Evolutionary conservation across 805 yeast species (phyloP).

Genomic region (Cyberlindnera nakhonratchasimensis): DNA sequence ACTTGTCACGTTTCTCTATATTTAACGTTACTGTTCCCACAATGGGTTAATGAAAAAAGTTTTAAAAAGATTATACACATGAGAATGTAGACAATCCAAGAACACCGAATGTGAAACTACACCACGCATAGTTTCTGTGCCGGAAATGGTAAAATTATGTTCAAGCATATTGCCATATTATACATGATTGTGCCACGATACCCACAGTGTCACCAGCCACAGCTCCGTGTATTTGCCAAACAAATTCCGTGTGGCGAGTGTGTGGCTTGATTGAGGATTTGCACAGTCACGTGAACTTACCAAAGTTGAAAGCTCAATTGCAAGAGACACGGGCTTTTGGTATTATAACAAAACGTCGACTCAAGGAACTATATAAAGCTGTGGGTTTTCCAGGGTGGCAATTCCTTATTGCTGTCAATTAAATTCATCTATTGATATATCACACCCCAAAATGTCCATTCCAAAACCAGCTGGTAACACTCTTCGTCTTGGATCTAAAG

Average conservation of each 20-base stretch:
- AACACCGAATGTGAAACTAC: no score
- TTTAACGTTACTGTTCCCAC: not conserved
- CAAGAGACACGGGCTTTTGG: not conserved
- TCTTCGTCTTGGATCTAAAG: slow-evolving; percentile 55
- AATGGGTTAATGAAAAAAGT: slow-evolving; percentile 4
- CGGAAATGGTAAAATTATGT: no score
- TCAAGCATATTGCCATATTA: no score
- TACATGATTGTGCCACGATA: no score
- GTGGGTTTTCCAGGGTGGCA: not conserved
- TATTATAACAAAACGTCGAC: not conserved
- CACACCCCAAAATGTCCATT: slow-evolving; percentile 32
- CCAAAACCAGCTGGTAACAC: slow-evolving; percentile 38
- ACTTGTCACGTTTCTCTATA: slow-evolving; percentile 1
- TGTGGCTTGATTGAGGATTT: slow-evolving; percentile 2
- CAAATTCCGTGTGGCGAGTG: slow-evolving; percentile 2
- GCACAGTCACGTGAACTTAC: slow-evolving; percentile 22
- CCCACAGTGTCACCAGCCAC: slow-evolving; percentile 1
- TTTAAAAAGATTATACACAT: not conserved
- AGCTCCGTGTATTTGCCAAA: no score
- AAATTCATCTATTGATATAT: not conserved
- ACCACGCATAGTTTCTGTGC: no score
- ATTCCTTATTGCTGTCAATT: not conserved
- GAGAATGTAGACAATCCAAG: no score
- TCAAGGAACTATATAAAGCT: not conserved
- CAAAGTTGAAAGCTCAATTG: slow-evolving; percentile 5